Conservation (phyloP, 2,329 filamentous ascomycete species). For the Paraphoma sp. region DNA sequence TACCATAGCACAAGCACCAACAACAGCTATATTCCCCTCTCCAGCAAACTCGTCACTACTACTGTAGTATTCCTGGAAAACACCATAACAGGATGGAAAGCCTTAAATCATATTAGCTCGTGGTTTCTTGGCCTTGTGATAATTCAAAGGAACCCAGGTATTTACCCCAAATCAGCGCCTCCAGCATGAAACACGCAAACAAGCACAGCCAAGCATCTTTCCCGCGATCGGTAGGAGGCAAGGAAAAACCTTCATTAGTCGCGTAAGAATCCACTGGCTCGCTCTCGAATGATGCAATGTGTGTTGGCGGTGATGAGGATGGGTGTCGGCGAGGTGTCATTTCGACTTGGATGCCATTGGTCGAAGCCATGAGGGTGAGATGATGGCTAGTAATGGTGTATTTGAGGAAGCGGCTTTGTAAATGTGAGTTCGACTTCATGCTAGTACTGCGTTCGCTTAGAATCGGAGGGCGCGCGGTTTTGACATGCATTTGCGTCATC, state of each 20-base stretch:
- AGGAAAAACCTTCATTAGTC: background rate
- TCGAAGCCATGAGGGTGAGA: background rate
- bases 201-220: constrained; percentile 30
- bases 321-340: background rate
- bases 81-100: constrained; percentile 71
- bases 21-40: constrained; percentile 61
- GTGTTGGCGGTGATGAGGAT: background rate
- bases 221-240: constrained; percentile 24
- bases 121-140: background rate
- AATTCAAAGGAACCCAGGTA: background rate
- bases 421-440: too few species aligned
- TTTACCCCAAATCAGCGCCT: constrained; percentile 45
- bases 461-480: too few species aligned
- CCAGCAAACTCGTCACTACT: constrained; percentile 64
- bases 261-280: too few species aligned
- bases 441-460: too few species aligned
- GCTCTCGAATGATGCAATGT: background rate
- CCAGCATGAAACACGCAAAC: constrained; percentile 53
- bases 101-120: constrained; percentile 51
- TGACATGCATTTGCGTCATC: too few species aligned
- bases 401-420: too few species aligned
- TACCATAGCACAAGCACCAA: constrained; percentile 67
- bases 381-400: too few species aligned
- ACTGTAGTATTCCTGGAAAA: constrained; percentile 74
- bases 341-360: background rate